Percentiles rank a stretch among this genome's conserved stretches.
phyloP scores from a whole-genome alignment of 2,329 filamentous ascomycete genomes.

The Arachnopeziza araneosa region DNA sequence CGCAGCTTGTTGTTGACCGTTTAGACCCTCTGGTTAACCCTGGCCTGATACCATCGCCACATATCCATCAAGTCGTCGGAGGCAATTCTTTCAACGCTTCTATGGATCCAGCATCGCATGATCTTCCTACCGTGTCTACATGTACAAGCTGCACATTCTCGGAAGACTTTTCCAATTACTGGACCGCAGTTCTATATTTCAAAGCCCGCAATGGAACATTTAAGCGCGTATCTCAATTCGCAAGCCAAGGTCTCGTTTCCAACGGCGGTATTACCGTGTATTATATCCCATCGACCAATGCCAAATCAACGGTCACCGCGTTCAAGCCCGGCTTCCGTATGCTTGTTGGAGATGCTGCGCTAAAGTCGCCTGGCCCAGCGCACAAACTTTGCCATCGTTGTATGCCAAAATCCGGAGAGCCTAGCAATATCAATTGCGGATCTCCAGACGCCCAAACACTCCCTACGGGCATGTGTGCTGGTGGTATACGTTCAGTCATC shows the following conservation, averaged over 20 bases:
- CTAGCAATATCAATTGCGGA: constrained; percentile 17
- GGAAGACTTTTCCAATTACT: constrained; percentile 25
- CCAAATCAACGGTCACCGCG: constrained; percentile 6
- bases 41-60: background rate
- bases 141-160: constrained; percentile 19
- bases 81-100: background rate
- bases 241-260: constrained; percentile 7
- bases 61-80: constrained; percentile 28
- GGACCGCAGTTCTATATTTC: constrained; percentile 25
- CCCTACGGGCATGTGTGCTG: constrained; percentile 22
- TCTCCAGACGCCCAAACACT: constrained; percentile 2
- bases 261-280: constrained; percentile 16
- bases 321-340: constrained; percentile 11
- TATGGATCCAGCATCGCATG: background rate
- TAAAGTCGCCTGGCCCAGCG: constrained; percentile 7
- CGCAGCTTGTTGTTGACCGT: background rate
- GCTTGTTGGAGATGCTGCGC: constrained; percentile 11
- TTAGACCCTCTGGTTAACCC: background rate
- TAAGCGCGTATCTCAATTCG: constrained; percentile 10
- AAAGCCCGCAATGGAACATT: constrained; percentile 16
- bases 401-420: constrained; percentile 14
- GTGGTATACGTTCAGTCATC: constrained; percentile 30
- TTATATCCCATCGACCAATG: constrained; percentile 7
- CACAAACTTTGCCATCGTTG: constrained; percentile 18
- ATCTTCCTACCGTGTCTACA: background rate